phyloP scores from a whole-genome alignment of 192 early-diverging fungal species.

The Coemansia sp. region DNA sequence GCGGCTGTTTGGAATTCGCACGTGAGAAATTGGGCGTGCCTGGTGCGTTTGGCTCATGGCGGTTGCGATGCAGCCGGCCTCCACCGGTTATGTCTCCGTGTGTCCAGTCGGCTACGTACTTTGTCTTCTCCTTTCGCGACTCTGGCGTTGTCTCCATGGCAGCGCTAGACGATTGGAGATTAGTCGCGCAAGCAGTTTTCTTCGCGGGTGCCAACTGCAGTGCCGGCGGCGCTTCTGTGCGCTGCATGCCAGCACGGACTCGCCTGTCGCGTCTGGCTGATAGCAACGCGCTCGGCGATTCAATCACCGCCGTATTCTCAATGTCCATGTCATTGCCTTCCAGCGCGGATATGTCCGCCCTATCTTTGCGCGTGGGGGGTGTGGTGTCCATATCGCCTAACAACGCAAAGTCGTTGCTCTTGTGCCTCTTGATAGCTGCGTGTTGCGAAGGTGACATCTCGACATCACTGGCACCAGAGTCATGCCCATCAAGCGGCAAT shows the following conservation, averaged over 20 bases:
- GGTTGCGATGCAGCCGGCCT: slow-evolving; percentile 37
- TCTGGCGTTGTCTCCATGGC: slow-evolving; percentile 31
- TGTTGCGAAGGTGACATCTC: slow-evolving; percentile 41
- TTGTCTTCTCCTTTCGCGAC: slow-evolving; percentile 10
- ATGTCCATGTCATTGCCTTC: slow-evolving; percentile 23
- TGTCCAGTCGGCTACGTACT: slow-evolving; percentile 24
- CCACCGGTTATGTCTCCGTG: slow-evolving; percentile 42
- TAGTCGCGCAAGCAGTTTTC: background rate
- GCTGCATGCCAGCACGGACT: slow-evolving; percentile 3
- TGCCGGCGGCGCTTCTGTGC: slow-evolving; percentile 11
- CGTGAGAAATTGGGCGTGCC: slow-evolving; percentile 18
- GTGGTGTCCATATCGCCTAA: background rate
- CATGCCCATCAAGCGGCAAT: background rate
- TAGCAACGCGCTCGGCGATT: slow-evolving; percentile 34
- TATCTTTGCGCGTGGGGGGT: background rate
- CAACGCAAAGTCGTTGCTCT: slow-evolving; percentile 1
- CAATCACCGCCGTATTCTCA: slow-evolving; percentile 13
- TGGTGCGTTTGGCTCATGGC: slow-evolving; percentile 8
- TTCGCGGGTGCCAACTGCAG: background rate
- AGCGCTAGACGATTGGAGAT: background rate
- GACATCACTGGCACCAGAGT: slow-evolving; percentile 18
- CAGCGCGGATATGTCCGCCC: background rate
- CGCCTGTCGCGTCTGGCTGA: slow-evolving; percentile 35
- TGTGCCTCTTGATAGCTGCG: slow-evolving; percentile 21
- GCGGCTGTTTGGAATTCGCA: slow-evolving; percentile 3